phyloP scores from a whole-genome alignment of 306 rosid species.

The Urtica urens region DNA sequence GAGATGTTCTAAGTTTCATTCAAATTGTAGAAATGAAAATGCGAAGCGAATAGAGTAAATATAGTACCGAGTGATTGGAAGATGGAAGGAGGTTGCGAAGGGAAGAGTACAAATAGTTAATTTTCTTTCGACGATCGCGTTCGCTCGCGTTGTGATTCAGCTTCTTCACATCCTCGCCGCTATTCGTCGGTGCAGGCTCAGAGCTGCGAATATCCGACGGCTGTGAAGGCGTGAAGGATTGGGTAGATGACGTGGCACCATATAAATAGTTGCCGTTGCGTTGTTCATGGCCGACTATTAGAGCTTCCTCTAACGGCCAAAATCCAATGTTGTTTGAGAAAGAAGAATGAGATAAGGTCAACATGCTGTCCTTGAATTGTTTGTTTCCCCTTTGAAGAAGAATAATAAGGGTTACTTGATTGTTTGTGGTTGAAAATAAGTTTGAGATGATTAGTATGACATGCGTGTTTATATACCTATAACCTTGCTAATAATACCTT shows the following conservation, averaged over 20 bases:
- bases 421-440: background rate
- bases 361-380: constrained; percentile 15
- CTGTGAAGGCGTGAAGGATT: background rate
- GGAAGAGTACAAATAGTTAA: constrained; percentile 53
- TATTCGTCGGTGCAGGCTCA: constrained; percentile 4
- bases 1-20: too few relatives aligned
- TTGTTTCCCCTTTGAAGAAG: background rate
- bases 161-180: constrained; percentile 30
- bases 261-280: background rate
- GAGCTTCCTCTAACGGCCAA: constrained; percentile 21
- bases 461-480: background rate
- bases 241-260: constrained; percentile 3
- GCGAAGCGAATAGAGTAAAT: background rate
- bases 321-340: constrained; percentile 13
- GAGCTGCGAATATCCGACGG: background rate
- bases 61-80: constrained; percentile 41
- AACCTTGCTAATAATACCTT: background rate
- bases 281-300: constrained; percentile 7
- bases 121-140: constrained; percentile 76
- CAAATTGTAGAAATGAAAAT: background rate
- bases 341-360: constrained; percentile 20
- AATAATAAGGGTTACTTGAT: background rate
- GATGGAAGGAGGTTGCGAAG: constrained; percentile 57
- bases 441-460: background rate
- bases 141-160: constrained; percentile 77